A percentile compares a stretch with the other conserved stretches of the same genome.
These are phyloP conservation scores for Russula sp. DNA, from an alignment of 768 basidiomycete species.

Conservation along the genomic window DNA sequence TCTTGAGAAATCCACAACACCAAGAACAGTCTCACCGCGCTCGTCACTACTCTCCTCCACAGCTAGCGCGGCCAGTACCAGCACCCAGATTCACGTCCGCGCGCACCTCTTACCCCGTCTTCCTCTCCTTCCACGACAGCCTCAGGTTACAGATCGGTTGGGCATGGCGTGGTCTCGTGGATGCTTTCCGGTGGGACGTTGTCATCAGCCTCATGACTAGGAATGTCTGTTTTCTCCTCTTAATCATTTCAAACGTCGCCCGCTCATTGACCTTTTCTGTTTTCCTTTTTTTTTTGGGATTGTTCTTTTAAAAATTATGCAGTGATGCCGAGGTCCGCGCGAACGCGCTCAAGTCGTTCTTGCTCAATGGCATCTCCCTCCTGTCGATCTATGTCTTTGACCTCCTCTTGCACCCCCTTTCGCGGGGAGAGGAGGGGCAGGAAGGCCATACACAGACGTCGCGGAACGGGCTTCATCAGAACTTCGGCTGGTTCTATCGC, in stretches of 20 bases:
- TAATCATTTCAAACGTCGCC: neutral
- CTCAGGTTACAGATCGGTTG: conserved; percentile 52
- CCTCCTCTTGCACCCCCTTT: conserved; percentile 58
- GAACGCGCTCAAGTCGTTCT: conserved; percentile 66
- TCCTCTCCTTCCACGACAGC: conserved; percentile 58
- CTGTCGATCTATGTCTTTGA: conserved; percentile 73
- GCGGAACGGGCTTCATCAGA: conserved; percentile 60
- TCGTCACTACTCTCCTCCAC: conserved; percentile 8
- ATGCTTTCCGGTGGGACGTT: conserved; percentile 67
- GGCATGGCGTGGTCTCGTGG: conserved; percentile 51
- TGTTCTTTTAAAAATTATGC: conserved; percentile 16
- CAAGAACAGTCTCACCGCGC: neutral
- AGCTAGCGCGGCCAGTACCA: neutral
- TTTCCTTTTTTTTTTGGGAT: too few species aligned
- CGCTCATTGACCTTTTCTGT: too few species aligned
- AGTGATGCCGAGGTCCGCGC: conserved; percentile 73
- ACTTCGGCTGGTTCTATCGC: conserved; percentile 71
- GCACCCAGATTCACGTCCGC: conserved; percentile 23
- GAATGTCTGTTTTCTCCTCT: conserved; percentile 32
- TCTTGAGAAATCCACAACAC: conserved; percentile 6
- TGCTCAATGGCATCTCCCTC: conserved; percentile 66
- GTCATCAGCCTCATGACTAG: conserved; percentile 51
- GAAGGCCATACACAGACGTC: conserved; percentile 40
- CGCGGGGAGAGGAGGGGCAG: conserved; percentile 30
- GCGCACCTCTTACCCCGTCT: conserved; percentile 56